phyloP scores from a whole-genome alignment of 2,329 filamentous ascomycete species.

The Botryosphaeria dothidea region DNA sequence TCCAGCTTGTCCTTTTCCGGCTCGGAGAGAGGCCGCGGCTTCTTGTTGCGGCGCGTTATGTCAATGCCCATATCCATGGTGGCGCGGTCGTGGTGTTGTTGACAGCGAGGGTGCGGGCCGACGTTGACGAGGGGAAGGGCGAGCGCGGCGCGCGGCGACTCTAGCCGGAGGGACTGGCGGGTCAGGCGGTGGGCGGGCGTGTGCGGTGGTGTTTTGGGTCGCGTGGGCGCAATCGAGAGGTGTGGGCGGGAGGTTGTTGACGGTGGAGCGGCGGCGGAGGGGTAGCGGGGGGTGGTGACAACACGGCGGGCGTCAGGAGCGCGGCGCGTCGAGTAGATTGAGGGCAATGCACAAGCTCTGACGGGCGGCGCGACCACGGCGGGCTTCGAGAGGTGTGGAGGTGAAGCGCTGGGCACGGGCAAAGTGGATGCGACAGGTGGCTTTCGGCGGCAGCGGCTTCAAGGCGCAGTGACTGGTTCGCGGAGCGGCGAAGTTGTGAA shows the following conservation, averaged over 20 bases:
- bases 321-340: constrained; percentile 11
- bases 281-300: neutral
- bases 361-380: neutral
- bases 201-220: neutral
- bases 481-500: constrained; percentile 12
- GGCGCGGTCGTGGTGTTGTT: constrained; percentile 6
- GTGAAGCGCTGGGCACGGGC: neutral
- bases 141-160: neutral
- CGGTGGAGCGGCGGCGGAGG: constrained; percentile 3
- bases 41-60: constrained; percentile 80
- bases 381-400: neutral
- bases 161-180: neutral
- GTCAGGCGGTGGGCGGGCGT: neutral
- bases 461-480: constrained; percentile 11
- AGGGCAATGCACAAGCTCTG: neutral
- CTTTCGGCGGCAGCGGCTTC: constrained; percentile 5
- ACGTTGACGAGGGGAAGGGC: neutral
- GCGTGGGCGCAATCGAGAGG: constrained; percentile 4
- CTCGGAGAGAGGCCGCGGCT: constrained; percentile 77
- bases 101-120: constrained; percentile 2
- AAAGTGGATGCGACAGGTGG: constrained; percentile 12
- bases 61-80: constrained; percentile 65
- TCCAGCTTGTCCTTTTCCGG: constrained; percentile 80
- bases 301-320: constrained; percentile 3
- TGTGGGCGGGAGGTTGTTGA: neutral